A percentile compares a stretch with the other conserved stretches of the same genome.
Conservation (phyloP, 495 filamentous ascomycete species). For the Chaetomium tenue region DNA sequence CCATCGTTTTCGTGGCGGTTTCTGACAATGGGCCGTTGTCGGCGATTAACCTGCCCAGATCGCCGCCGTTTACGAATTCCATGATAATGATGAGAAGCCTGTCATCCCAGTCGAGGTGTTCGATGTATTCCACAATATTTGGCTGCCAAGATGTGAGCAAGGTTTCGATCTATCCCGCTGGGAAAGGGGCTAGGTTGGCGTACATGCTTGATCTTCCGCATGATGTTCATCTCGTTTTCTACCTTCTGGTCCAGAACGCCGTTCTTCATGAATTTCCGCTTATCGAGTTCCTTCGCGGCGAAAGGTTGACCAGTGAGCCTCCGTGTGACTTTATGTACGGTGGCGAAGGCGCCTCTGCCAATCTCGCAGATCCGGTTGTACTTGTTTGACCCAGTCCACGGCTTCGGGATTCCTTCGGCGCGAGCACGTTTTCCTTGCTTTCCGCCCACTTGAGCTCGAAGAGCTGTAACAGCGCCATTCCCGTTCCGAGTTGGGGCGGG, state of each 20-base stretch:
- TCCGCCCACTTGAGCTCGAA: conserved; percentile 1
- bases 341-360: conserved; percentile 91
- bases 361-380: conserved; percentile 81
- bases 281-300: conserved; percentile 90
- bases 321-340: conserved; percentile 79
- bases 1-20: conserved; percentile 62
- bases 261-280: conserved; percentile 83
- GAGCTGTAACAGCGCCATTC: conserved; percentile 14
- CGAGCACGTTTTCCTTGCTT: neutral
- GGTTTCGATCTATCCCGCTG: neutral
- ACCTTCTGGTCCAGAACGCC: conserved; percentile 79
- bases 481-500: neutral
- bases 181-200: conserved; percentile 35
- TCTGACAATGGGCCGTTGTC: conserved; percentile 63
- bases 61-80: conserved; percentile 86
- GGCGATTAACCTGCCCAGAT: conserved; percentile 70
- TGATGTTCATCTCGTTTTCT: conserved; percentile 93
- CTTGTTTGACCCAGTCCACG: conserved; percentile 77
- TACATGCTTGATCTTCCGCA: conserved; percentile 79
- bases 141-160: conserved; percentile 49
- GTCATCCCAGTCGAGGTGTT: conserved; percentile 72
- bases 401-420: conserved; percentile 36
- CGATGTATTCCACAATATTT: conserved; percentile 88
- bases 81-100: conserved; percentile 88
- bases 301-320: conserved; percentile 75